Evolutionary conservation across 306 rosid species (phyloP).

Genomic region (Alnus rubra): DNA sequence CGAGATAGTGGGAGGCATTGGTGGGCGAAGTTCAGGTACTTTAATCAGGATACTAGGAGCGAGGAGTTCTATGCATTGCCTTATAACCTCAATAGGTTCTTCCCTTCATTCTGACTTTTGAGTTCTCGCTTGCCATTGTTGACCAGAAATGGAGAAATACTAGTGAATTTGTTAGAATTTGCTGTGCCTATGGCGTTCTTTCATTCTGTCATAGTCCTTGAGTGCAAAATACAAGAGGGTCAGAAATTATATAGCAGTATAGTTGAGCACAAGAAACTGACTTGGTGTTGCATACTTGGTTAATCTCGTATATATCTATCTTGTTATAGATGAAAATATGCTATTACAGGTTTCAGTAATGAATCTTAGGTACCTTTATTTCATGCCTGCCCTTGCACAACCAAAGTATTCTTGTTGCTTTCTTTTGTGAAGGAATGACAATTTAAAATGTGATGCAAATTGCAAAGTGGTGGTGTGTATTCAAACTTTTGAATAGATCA

Average conservation of each 20-base stretch:
- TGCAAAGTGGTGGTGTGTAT: too few species aligned
- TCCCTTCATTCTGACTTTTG: constrained; percentile 64
- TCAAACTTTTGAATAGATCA: too few species aligned
- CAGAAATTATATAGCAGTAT: neutral
- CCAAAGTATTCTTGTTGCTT: too few species aligned
- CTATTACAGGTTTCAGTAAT: too few species aligned
- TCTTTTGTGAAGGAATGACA: too few species aligned
- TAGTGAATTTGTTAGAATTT: neutral
- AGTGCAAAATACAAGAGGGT: neutral
- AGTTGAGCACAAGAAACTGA: neutral
- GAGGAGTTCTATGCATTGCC: constrained; percentile 77
- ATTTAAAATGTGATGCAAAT: too few species aligned
- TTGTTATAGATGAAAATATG: neutral
- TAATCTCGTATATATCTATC: neutral
- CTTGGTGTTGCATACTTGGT: neutral
- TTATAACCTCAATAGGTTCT: constrained; percentile 54
- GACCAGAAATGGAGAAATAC: neutral
- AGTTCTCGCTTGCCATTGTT: neutral
- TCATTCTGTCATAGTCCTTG: neutral
- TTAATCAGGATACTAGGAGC: constrained; percentile 50
- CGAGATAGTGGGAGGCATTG: constrained; percentile 86
- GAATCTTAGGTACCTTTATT: too few species aligned
- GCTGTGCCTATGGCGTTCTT: neutral
- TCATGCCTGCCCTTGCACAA: too few species aligned
- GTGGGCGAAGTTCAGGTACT: constrained; percentile 76